Percentiles rank a stretch among this genome's conserved stretches.
phyloP scores from a whole-genome alignment of 2,329 filamentous ascomycete genomes.

The Fusarium heterosporum region DNA sequence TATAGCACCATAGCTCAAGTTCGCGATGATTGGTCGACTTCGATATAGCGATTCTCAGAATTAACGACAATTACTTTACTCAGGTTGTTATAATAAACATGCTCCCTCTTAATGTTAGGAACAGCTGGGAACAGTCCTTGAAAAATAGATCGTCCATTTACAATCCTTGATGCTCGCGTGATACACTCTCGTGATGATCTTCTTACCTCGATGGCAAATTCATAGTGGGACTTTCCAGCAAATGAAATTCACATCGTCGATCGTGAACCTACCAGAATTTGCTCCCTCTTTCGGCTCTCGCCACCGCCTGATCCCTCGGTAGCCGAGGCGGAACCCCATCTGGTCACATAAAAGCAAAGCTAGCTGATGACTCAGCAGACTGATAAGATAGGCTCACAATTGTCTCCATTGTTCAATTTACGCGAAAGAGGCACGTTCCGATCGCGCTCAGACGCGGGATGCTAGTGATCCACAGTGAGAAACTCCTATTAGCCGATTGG shows the following conservation, averaged over 20 bases:
- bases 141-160: not conserved
- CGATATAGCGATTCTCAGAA: no score
- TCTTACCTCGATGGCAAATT: constrained; percentile 12
- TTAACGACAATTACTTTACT: not conserved
- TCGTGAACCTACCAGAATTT: constrained; percentile 17
- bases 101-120: not conserved
- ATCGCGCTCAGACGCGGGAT: constrained; percentile 34
- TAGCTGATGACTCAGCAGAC: constrained; percentile 33
- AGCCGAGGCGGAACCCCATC: constrained; percentile 3
- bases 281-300: constrained; percentile 1
- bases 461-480: constrained; percentile 14
- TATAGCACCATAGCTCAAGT: not conserved
- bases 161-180: constrained; percentile 3
- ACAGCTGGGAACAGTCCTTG: not conserved
- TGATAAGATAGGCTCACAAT: constrained; percentile 5
- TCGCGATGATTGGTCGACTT: constrained; percentile 19
- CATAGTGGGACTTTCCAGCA: not conserved
- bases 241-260: constrained; percentile 3
- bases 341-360: constrained; percentile 18
- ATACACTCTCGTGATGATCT: constrained; percentile 28
- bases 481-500: constrained; percentile 30
- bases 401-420: constrained; percentile 41
- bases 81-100: not conserved
- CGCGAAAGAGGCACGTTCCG: constrained; percentile 48
- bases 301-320: constrained; percentile 28